Conservation (phyloP, 768 basidiomycete genomes). For the Tricholomella constricta region DNA sequence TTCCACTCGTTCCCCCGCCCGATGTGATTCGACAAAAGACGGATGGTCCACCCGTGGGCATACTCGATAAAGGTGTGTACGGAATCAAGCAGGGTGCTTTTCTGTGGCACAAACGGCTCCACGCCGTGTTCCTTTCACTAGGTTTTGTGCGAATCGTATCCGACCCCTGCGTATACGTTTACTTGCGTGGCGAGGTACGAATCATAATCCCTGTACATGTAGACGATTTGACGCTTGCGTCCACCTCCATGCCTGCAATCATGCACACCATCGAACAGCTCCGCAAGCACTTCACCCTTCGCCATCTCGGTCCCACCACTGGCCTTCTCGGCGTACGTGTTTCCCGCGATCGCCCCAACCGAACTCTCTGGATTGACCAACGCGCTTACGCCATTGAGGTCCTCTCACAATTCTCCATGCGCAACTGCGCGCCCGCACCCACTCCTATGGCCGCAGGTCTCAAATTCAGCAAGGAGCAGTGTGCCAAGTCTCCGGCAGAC, state of each 20-base stretch:
- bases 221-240: background rate
- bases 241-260: background rate
- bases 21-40: no score
- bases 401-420: conserved; percentile 6
- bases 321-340: conserved; percentile 1
- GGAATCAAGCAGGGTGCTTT: background rate
- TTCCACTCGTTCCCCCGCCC: no score
- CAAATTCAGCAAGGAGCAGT: background rate
- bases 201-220: conserved; percentile 2
- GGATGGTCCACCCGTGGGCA: background rate
- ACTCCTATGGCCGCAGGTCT: conserved; percentile 12
- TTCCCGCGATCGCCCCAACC: background rate
- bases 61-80: background rate
- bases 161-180: background rate
- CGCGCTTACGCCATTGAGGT: conserved; percentile 2
- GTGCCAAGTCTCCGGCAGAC: conserved; percentile 4
- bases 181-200: background rate
- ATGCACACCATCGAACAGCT: background rate
- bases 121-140: background rate
- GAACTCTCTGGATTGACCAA: conserved; percentile 1
- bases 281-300: background rate
- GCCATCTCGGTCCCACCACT: conserved; percentile 1
- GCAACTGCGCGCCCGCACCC: conserved; percentile 6
- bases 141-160: background rate
- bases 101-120: background rate